Evolutionary conservation across 2,329 filamentous ascomycete species (phyloP), one percentile per base, ranked within the genome.

Genomic region (Alternaria infectoria): DNA sequence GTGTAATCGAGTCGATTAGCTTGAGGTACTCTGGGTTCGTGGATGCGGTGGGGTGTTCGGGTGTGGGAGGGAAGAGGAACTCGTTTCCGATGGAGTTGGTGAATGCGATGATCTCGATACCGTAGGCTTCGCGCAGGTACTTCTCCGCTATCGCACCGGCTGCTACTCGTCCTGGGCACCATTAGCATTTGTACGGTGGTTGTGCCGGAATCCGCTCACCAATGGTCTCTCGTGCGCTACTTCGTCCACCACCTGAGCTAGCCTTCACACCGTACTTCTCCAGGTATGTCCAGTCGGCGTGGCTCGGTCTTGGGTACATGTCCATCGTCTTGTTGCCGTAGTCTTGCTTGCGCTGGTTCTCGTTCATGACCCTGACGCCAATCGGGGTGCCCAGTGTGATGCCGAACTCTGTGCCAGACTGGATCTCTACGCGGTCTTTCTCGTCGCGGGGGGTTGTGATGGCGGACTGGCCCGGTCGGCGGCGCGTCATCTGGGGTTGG

Each of bases 201-300:
- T 26, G 9, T 17, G 11, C 15, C 50, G 9, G 12, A 26, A 13
- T 61, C 28, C 43, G 59, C 74, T 58, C 77, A 87, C 91, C 93
- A 77, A 98, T 97, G 11, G 95, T 98, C 86, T 98, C 95, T 69
- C 95, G 86, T n/a, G 96, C 96, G 79, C 91, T 94, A 79, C 91
- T 94, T 66, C 96, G 88, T 57, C 96, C 95, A 72, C 96, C 95
- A 62, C 96, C 95, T 65, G 90, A 93, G 79, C 89, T 92, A 40
- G 96, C 93, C 85, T 96, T 96, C 72, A 96, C 90, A 61, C 95
- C 95, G 80, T 99, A 99, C 84, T 98, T 98, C 81, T 97, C 92
- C 65, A 97, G 86, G 83, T 98, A 98, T 64, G 96, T 98, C 88
- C 91, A 97, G 82, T 98, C 95, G 64, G 96, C 95, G 82, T 98